Evolutionary conservation across 1,284 basidiomycete species (phyloP), one percentile per base, ranked within the genome.

Genomic region (Apiotrichum domesticum): DNA sequence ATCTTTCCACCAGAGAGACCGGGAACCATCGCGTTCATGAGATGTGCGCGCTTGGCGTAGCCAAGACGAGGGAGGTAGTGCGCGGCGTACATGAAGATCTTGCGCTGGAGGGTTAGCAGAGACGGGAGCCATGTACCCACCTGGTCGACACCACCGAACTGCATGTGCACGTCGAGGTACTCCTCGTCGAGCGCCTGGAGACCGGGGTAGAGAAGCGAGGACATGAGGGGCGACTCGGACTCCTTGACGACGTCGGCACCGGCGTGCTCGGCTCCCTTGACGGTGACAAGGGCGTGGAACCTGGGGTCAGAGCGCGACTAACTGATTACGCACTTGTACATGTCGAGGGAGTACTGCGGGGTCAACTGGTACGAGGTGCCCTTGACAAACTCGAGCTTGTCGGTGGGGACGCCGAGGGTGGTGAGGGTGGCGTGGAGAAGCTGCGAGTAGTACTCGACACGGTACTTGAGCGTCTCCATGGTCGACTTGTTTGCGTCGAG

Each of bases 201-300:
- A 39, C 94, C 91, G 0, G 95, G 95, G 82, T 99, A 99, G 61
- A 99, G 82, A 60, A 99, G 77, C 3, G 92, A 93, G 65, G 88
- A 90, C 54, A 98, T 80, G 49, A 97, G 78, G 0, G 96, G 91
- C 66, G 86, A 92, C 59, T 92, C 88, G 4, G 96, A 92, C 76
- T 97, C 94, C 79, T 98, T 98, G 66, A 98, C 96, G 51, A 98
- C 96, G 72, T 98, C 96, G 0, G 95, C 94, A n/a, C 96, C 96
- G 0, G 96, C 96, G 75, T 96, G 96, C 75, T 95, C 95, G 13
- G 41, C 92, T 65, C 98, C 96, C 76, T 97, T 92, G 71, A 97
- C 92, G 0, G 92, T 87, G 6, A 94, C 91, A 52, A 86, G 85
- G 9, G 95, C 85, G 65, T 87, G 89, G 46, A 98, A 83, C 62